These are phyloP conservation scores for Kwoniella bestiolae DNA, from an alignment of 768 basidiomycete species.

Conservation along the genomic window DNA sequence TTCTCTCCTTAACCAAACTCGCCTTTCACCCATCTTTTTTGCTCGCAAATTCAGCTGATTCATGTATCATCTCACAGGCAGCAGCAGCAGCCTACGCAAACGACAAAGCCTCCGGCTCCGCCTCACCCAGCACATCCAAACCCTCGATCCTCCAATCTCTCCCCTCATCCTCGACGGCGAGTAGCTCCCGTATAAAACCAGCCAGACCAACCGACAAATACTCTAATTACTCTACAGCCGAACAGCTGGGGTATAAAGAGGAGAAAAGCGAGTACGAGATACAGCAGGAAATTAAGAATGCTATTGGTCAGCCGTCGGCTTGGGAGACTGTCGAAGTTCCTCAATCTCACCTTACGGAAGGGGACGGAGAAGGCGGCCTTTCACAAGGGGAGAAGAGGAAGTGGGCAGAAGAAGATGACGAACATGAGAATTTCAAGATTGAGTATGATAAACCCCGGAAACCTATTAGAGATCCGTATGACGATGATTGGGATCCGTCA, in stretches of 20 bases:
- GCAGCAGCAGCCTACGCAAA: slow-evolving; percentile 73
- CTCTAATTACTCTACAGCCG: slow-evolving; percentile 85
- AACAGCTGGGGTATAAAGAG: slow-evolving; percentile 72
- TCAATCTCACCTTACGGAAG: neutral
- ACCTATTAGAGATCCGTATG: slow-evolving; percentile 65
- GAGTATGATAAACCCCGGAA: slow-evolving; percentile 69
- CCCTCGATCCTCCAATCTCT: slow-evolving; percentile 50
- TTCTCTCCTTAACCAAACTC: too few species aligned
- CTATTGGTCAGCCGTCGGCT: slow-evolving; percentile 18
- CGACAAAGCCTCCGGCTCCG: slow-evolving; percentile 68
- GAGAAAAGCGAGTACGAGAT: slow-evolving; percentile 67
- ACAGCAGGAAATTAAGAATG: slow-evolving; percentile 57
- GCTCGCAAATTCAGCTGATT: slow-evolving; percentile 7
- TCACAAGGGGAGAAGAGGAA: slow-evolving; percentile 19
- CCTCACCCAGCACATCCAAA: slow-evolving; percentile 58
- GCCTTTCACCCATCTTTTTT: neutral
- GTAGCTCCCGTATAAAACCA: slow-evolving; percentile 52
- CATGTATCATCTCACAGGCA: neutral
- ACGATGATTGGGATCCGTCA: slow-evolving; percentile 81
- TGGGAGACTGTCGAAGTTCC: slow-evolving; percentile 18
- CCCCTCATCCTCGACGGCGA: slow-evolving; percentile 33
- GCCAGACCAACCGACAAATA: slow-evolving; percentile 58
- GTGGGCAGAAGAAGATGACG: slow-evolving; percentile 31
- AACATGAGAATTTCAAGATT: slow-evolving; percentile 53
- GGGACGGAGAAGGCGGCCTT: neutral